A percentile compares a stretch with the other conserved stretches of the same genome.
Evolutionary conservation across 2,329 filamentous ascomycete genomes (phyloP).

Genomic region (Stemphylium lycopersici): DNA sequence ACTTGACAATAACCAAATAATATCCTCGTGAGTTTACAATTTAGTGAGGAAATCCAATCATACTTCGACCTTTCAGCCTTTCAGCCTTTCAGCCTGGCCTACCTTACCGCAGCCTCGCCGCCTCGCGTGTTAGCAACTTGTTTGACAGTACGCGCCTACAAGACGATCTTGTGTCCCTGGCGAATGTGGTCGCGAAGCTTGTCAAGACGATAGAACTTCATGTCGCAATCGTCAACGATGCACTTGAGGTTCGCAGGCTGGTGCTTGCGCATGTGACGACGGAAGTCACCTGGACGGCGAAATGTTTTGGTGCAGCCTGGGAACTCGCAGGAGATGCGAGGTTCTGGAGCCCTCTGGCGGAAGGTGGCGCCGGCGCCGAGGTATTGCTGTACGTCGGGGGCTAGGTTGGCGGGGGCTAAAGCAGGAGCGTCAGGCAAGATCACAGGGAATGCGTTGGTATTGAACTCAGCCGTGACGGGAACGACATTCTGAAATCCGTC

Average conservation of each 20-base stretch:
- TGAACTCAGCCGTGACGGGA: neutral
- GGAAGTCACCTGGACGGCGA: constrained; percentile 1
- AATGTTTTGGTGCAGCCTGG: neutral
- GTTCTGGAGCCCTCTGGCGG: neutral
- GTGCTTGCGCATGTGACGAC: neutral
- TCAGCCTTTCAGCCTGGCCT: too few species aligned
- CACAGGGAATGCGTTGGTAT: neutral
- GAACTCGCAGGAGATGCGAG: neutral
- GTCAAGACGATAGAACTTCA: constrained; percentile 10
- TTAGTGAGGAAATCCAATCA: too few species aligned
- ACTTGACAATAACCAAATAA: too few species aligned
- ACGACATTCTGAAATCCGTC: neutral
- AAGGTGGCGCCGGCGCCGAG: neutral
- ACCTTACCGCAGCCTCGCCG: too few species aligned
- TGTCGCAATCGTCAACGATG: neutral
- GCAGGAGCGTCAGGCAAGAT: neutral
- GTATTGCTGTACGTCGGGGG: neutral
- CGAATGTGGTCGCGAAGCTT: constrained; percentile 4
- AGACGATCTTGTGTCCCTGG: neutral
- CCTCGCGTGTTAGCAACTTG: too few species aligned
- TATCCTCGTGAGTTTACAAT: too few species aligned
- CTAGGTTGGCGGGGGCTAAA: neutral
- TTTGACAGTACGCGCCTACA: neutral
- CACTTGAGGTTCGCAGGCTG: neutral
- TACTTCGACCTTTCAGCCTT: too few species aligned